A percentile compares a stretch with the other conserved stretches of the same genome.
phyloP scores from a whole-genome alignment of 768 basidiomycete species.

The Serpula lacrymans region DNA sequence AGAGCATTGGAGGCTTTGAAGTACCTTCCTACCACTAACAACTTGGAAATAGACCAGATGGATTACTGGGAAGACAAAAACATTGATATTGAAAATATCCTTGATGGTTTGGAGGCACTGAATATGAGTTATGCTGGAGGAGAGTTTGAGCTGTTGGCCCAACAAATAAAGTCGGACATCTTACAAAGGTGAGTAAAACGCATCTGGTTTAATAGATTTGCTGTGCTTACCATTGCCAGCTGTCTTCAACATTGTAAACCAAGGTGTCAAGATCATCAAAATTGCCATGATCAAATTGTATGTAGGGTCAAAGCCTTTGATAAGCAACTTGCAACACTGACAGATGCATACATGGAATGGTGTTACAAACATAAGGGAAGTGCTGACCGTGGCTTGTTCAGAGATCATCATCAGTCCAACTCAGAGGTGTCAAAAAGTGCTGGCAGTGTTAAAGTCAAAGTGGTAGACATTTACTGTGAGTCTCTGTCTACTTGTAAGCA shows the following conservation, averaged over 20 bases:
- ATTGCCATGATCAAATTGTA: neutral
- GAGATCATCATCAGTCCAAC: too few species aligned
- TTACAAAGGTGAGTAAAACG: conserved; percentile 7
- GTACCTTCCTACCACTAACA: neutral
- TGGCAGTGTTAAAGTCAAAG: too few species aligned
- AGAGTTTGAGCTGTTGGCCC: conserved; percentile 4
- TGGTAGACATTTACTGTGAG: conserved; percentile 4
- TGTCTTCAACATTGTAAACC: too few species aligned
- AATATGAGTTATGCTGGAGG: conserved; percentile 7
- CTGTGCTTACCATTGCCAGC: too few species aligned
- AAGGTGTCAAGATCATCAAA: neutral
- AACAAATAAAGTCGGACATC: conserved; percentile 1
- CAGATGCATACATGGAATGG: conserved; percentile 4
- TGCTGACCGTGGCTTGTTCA: neutral
- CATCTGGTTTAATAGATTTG: too few species aligned
- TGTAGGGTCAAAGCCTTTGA: neutral
- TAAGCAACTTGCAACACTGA: conserved; percentile 1
- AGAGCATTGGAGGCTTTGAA: neutral
- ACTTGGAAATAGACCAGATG: too few species aligned
- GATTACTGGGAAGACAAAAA: too few species aligned
- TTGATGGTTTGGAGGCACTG: neutral
- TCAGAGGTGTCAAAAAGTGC: neutral
- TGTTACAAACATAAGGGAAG: neutral
- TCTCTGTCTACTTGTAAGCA: neutral
- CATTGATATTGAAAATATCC: conserved; percentile 1